Evolutionary conservation across 2,329 filamentous ascomycete genomes (phyloP).

Genomic region (Cylindrodendrum hubeiense): DNA sequence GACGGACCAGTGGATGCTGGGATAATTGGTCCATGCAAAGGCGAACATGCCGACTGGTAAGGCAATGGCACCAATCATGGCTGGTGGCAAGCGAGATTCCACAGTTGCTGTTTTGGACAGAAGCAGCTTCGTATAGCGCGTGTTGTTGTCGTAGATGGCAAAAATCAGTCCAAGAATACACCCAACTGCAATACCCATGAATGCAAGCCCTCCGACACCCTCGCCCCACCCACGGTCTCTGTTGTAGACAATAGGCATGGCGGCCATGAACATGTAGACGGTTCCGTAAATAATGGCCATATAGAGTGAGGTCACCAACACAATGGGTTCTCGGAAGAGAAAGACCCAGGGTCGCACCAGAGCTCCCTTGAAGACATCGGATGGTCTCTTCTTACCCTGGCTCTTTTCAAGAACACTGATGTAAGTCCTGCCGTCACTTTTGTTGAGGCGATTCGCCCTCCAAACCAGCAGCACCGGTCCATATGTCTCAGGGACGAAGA

Average conservation of each 20-base stretch:
- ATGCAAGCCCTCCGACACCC: slow-evolving; percentile 72
- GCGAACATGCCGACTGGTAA: slow-evolving; percentile 73
- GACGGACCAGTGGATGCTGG: slow-evolving; percentile 68
- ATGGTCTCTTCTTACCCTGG: slow-evolving; percentile 45
- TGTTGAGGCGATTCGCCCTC: slow-evolving; percentile 37
- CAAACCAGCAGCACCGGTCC: slow-evolving; percentile 41
- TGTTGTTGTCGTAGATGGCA: slow-evolving; percentile 56
- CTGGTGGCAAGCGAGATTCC: slow-evolving; percentile 72
- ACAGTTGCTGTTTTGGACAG: too few relatives aligned
- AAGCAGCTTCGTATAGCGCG: slow-evolving; percentile 32
- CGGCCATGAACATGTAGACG: slow-evolving; percentile 69
- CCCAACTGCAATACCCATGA: slow-evolving; percentile 76
- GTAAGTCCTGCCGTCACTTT: slow-evolving; percentile 39
- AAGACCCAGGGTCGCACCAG: slow-evolving; percentile 74
- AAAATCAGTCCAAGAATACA: slow-evolving; percentile 55
- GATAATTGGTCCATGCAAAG: slow-evolving; percentile 66
- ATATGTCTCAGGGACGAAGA: slow-evolving; percentile 55
- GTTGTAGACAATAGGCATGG: slow-evolving; percentile 75
- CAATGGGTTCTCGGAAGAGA: slow-evolving; percentile 78
- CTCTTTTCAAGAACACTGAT: slow-evolving; percentile 56
- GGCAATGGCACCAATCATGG: slow-evolving; percentile 69
- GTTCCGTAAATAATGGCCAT: slow-evolving; percentile 71
- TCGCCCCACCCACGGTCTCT: slow-evolving; percentile 68
- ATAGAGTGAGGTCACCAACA: slow-evolving; percentile 73
- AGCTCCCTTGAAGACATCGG: slow-evolving; percentile 60